Evolutionary conservation across 768 basidiomycete species (phyloP).

Genomic region (Tylopilus felleus): DNA sequence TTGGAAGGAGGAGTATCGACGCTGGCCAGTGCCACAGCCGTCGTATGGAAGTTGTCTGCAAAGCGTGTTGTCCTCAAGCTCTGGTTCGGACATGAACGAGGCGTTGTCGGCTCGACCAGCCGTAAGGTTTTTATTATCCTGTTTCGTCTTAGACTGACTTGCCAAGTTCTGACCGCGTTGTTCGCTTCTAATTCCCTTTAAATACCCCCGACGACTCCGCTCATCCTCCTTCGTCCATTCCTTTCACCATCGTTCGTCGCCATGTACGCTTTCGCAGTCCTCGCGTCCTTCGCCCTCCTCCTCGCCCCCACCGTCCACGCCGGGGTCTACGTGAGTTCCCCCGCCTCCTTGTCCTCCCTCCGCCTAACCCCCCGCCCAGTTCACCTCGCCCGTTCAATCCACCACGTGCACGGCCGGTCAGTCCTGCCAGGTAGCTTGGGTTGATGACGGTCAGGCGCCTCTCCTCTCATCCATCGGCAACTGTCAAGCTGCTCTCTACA

Average conservation of each 20-base stretch:
- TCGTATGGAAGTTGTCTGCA: no score
- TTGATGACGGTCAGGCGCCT: conserved; percentile 58
- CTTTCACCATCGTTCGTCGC: not conserved
- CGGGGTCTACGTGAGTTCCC: conserved; percentile 17
- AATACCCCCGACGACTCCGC: conserved; percentile 18
- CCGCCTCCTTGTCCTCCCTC: not conserved
- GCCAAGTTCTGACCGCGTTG: conserved; percentile 11
- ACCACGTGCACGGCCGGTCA: conserved; percentile 52
- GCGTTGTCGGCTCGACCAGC: not conserved
- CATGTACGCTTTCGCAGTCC: conserved; percentile 13
- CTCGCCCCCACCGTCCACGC: conserved; percentile 17
- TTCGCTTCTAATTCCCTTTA: conserved; percentile 26
- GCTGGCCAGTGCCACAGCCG: no score
- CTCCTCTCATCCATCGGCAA: conserved; percentile 48
- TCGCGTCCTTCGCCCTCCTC: conserved; percentile 20
- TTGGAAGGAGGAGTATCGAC: no score
- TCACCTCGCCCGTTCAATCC: conserved; percentile 42
- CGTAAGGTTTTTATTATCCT: not conserved
- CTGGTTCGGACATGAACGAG: conserved; percentile 18
- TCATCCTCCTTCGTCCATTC: not conserved
- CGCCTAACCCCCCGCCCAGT: conserved; percentile 29
- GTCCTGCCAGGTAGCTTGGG: conserved; percentile 55
- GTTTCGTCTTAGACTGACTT: conserved; percentile 10
- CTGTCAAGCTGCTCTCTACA: conserved; percentile 54
- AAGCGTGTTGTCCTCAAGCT: no score